Percentiles rank a stretch among this genome's conserved stretches.
Conservation (phyloP, 106 monocot genomes). For the Allium sativum region DNA sequence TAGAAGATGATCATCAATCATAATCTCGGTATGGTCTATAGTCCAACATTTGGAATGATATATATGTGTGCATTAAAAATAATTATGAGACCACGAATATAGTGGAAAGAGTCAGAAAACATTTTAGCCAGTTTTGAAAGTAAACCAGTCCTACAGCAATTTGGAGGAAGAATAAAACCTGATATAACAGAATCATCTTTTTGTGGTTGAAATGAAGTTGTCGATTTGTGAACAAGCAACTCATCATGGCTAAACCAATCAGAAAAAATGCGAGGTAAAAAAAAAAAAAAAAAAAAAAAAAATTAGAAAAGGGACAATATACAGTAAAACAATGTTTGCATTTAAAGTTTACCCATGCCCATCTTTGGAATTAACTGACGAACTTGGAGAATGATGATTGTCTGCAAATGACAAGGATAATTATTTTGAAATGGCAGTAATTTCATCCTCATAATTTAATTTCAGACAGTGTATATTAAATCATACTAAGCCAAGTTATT, state of each 20-base stretch:
- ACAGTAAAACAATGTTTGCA: not conserved
- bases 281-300: slow-evolving; percentile 4
- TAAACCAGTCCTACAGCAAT: no score
- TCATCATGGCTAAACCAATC: slow-evolving; percentile 8
- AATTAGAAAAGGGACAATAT: not conserved
- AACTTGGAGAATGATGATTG: slow-evolving; percentile 10
- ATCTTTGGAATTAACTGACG: slow-evolving; percentile 5
- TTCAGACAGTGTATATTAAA: no score
- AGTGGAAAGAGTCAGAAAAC: no score
- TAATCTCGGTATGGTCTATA: no score
- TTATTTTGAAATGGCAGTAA: no score
- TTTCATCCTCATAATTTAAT: no score
- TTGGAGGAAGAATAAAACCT: not conserved
- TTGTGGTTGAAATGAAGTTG: not conserved
- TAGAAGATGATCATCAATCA: no score
- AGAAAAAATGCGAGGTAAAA: slow-evolving; percentile 4
- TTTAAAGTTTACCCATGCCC: slow-evolving; percentile 17
- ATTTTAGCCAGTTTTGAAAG: no score
- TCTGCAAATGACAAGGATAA: slow-evolving; percentile 8
- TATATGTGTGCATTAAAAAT: no score
- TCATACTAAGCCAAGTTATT: no score
- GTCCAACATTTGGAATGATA: no score
- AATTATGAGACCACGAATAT: no score
- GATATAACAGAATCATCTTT: slow-evolving; percentile 4
- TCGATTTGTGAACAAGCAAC: not conserved